phyloP scores from a whole-genome alignment of 148 eudicot genomes.

The Linanthus parryae region DNA sequence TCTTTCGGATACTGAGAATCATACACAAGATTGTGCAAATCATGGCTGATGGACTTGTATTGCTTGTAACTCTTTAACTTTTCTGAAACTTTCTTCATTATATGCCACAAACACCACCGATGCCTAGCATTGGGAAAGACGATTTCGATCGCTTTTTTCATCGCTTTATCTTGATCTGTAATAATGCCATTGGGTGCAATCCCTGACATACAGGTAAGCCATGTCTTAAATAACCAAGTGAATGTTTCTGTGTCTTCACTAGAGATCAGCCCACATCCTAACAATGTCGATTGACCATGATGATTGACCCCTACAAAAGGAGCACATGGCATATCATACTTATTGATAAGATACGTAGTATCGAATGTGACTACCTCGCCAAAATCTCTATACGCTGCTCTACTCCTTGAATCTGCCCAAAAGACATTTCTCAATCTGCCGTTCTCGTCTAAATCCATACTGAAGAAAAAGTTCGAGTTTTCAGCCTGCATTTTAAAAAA shows the following conservation, averaged over 20 bases:
- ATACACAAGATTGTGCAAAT: neutral
- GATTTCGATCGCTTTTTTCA: neutral
- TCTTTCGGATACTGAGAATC: neutral
- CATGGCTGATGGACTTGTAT: neutral
- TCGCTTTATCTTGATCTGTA: constrained; percentile 7
- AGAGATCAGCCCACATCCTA: neutral
- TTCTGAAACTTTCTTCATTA: constrained; percentile 1
- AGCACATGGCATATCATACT: constrained; percentile 1
- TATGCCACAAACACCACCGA: constrained; percentile 9
- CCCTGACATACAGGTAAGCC: neutral
- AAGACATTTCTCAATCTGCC: neutral
- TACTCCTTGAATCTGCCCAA: neutral
- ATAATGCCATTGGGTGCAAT: neutral
- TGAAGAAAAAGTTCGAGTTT: neutral
- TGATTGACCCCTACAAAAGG: too few species aligned
- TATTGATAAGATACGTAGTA: neutral
- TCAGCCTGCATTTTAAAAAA: neutral
- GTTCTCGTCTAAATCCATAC: neutral
- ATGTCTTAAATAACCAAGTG: neutral
- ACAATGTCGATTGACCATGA: neutral
- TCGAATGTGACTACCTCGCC: neutral
- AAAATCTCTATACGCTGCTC: neutral
- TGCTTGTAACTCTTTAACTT: neutral
- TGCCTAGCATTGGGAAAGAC: neutral
- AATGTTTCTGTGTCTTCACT: neutral